A percentile compares a stretch with the other conserved stretches of the same genome.
These are phyloP conservation scores for Aspergillus vadensis DNA, from an alignment of 2,329 filamentous ascomycete genomes.

Conservation along the genomic window DNA sequence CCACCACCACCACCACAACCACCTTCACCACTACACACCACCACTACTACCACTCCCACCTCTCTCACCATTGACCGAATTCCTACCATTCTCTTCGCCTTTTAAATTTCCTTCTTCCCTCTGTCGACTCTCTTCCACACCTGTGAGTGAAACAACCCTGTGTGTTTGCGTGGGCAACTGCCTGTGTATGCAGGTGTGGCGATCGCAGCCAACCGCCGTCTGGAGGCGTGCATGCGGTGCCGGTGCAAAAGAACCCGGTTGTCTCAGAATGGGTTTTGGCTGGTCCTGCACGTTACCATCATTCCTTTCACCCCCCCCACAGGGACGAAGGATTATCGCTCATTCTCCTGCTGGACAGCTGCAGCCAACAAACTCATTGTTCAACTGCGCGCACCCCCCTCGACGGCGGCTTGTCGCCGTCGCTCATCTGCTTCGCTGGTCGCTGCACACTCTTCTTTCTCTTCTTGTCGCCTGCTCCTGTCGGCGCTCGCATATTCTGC, in stretches of 20 bases:
- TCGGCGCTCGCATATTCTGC: conserved; percentile 18
- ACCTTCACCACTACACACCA: conserved; percentile 3
- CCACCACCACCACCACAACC: conserved; percentile 3
- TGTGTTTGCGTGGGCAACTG: not conserved
- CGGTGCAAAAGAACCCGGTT: conserved; percentile 16
- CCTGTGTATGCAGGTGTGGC: conserved; percentile 14
- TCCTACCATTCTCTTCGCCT: not conserved
- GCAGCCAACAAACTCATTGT: conserved; percentile 39
- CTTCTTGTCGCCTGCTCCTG: conserved; percentile 11
- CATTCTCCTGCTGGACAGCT: conserved; percentile 21
- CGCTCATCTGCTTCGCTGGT: conserved; percentile 16
- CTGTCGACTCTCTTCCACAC: not conserved
- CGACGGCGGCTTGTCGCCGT: conserved; percentile 17
- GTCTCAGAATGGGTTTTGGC: conserved; percentile 20
- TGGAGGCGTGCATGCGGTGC: conserved; percentile 15
- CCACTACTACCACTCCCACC: conserved; percentile 13
- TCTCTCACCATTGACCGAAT: conserved; percentile 9
- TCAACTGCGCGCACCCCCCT: conserved; percentile 19
- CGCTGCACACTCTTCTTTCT: conserved; percentile 17
- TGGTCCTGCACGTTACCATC: conserved; percentile 6
- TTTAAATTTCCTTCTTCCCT: not conserved
- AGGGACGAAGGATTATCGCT: conserved; percentile 5
- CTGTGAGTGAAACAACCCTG: conserved; percentile 2
- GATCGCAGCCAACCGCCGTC: conserved; percentile 12
- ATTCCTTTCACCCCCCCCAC: conserved; percentile 3